These are phyloP conservation scores for Paragyromitra xinjiangensis DNA, from an alignment of 495 filamentous ascomycete genomes.

Conservation along the genomic window DNA sequence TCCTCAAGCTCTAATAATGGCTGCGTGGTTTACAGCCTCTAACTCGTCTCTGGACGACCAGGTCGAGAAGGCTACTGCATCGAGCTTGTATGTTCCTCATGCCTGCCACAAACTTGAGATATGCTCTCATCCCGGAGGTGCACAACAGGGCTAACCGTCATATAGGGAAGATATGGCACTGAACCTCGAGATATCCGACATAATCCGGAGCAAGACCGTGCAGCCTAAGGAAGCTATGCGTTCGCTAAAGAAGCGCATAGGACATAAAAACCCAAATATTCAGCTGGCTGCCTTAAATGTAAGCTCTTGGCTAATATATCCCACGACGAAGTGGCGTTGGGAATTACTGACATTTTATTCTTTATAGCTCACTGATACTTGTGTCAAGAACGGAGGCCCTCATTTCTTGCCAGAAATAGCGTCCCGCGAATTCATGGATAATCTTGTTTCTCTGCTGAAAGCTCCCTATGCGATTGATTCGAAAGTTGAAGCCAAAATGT, in stretches of 20 bases:
- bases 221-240: conserved; percentile 98
- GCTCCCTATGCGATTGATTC: conserved; percentile 77
- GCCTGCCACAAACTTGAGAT: background rate
- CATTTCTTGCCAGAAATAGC: conserved; percentile 96
- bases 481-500: conserved; percentile 86
- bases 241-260: conserved; percentile 89
- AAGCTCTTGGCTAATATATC: conserved; percentile 48
- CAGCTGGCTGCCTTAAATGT: conserved; percentile 93
- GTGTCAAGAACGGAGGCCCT: conserved; percentile 97
- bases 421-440: conserved; percentile 98
- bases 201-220: conserved; percentile 95
- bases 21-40: conserved; percentile 92
- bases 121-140: background rate
- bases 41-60: conserved; percentile 92
- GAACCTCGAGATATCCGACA: conserved; percentile 95
- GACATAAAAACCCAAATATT: conserved; percentile 94
- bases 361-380: conserved; percentile 87
- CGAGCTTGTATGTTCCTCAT: conserved; percentile 75
- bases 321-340: background rate
- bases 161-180: conserved; percentile 93
- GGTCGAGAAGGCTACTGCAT: conserved; percentile 91
- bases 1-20: conserved; percentile 61
- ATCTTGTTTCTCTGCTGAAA: conserved; percentile 87
- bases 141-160: conserved; percentile 29
- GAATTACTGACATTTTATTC: conserved; percentile 36